Base-by-base conservation (phyloP, 1,139 yeast species). In the Taiozyma sp. region DNA sequence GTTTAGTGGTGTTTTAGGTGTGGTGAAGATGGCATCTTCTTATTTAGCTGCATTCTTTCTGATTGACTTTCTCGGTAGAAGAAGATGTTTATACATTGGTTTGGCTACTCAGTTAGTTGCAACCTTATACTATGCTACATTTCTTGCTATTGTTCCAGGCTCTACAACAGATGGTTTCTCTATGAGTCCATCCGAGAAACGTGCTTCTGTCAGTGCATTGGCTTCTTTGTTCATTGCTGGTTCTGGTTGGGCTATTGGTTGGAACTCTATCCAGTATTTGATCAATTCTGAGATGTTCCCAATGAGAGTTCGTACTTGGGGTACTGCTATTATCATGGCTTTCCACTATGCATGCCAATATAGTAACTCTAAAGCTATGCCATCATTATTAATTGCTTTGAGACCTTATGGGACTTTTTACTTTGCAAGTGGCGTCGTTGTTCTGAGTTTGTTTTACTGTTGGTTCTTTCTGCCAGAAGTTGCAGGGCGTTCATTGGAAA, bases 171-270 rank as follows among this genome's bases (percentile, higher is more conserved):
- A 59, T 2, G 68, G 57, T 14, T 65, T 60, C 10, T 56, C 36
- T 1, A 63, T 76, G 55, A 64, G 71, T 6, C 56, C 66, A 0
- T 64, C 74, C 2, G 65, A 73, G 55, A 50, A 58, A 9, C 58
- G 65, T 13, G 82, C 83, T 6, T 70, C 80, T 43, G 67, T 70
- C 48, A 81, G 73, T 51, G 84, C 85, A 1, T 66, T 80, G 55
- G 81, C 83, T 3, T 73, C 81, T 46, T 65, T 82, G 46, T 80
- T 72, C 64, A 58, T 81, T 44, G 70, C 76, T 42, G 87, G 86
- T 53, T 67, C 74, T 12, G 86, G 84, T 38, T 82, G 87, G 87
- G 77, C 83, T 19, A 65, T 81, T 68, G 87, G 87, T 10, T 82
- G 79, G 73, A 82, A 82, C 66, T 70, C 80, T 4, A 69, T 80